Percentiles rank a stretch among this genome's conserved stretches.
Conservation (phyloP, 805 yeast species). For the Naumovozyma castellii region DNA sequence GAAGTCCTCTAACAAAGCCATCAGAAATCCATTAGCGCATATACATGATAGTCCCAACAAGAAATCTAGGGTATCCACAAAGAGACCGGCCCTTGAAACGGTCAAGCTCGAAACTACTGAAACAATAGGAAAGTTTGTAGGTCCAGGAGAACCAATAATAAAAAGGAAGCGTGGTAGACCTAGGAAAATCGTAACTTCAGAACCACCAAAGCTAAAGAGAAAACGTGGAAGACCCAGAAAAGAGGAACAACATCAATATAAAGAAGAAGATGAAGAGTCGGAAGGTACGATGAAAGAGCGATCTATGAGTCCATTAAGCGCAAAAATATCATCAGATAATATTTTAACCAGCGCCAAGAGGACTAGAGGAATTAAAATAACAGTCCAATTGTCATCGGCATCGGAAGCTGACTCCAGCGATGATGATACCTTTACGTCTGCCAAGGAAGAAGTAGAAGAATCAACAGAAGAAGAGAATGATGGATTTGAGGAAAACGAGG, state of each 20-base stretch:
- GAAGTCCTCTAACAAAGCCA: conserved; percentile 1
- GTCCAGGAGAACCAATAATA: background rate
- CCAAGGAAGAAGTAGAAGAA: conserved; percentile 1
- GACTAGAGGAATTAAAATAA: conserved; percentile 1
- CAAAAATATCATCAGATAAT: conserved; percentile 2
- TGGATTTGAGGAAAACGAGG: conserved; percentile 25
- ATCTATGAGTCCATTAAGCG: background rate
- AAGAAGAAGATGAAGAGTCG: background rate
- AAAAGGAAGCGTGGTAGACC: conserved; percentile 10
- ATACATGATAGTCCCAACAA: no score
- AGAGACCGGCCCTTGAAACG: no score
- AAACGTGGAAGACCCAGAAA: conserved; percentile 11
- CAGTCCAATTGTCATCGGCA: background rate
- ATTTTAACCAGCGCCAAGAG: conserved; percentile 2
- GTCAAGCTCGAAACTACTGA: conserved; percentile 1
- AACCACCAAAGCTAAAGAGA: background rate
- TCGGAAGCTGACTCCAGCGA: background rate
- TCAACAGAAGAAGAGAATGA: conserved; percentile 23
- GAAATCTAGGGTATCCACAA: no score
- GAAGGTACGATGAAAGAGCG: background rate
- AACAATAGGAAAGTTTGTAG: background rate
- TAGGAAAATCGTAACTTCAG: conserved; percentile 4
- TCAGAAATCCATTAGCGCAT: background rate
- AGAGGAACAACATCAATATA: background rate
- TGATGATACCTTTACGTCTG: background rate